These are phyloP conservation scores for Tephrocybe rancida DNA, from an alignment of 768 basidiomycete species.

Conservation along the genomic window DNA sequence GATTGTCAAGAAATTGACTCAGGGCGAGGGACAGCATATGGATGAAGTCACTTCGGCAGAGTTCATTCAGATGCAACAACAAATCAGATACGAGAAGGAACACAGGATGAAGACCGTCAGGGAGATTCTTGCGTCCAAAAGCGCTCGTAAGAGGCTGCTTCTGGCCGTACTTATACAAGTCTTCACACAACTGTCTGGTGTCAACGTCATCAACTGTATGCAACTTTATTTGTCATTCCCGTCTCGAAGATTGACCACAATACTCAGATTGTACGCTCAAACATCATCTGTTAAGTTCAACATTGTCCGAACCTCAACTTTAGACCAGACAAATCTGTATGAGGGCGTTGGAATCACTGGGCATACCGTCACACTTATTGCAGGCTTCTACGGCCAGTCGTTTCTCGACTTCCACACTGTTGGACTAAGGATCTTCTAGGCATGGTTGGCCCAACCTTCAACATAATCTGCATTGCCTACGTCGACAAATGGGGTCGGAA, in stretches of 20 bases:
- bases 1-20: conserved; percentile 2
- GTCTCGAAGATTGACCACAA: neutral
- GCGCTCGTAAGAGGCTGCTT: conserved; percentile 8
- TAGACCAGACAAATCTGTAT: conserved; percentile 10
- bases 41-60: neutral
- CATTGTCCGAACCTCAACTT: neutral
- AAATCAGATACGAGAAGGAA: conserved; percentile 6
- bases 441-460: conserved; percentile 5
- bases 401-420: neutral
- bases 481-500: conserved; percentile 14
- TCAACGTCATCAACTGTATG: conserved; percentile 10
- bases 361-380: conserved; percentile 10
- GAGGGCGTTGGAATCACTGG: conserved; percentile 6
- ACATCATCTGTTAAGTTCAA: neutral
- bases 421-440: neutral
- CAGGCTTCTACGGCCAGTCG: conserved; percentile 6
- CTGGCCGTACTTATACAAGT: conserved; percentile 9
- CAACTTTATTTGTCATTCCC: neutral
- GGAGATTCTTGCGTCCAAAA: conserved; percentile 5
- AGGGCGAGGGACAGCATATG: neutral
- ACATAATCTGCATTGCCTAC: conserved; percentile 11
- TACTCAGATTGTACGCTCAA: neutral
- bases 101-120: conserved; percentile 1
- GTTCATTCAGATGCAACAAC: conserved; percentile 10
- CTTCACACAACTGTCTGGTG: conserved; percentile 10